Evolutionary conservation across 2,329 filamentous ascomycete genomes (phyloP).

Genomic region (Alternaria panax): DNA sequence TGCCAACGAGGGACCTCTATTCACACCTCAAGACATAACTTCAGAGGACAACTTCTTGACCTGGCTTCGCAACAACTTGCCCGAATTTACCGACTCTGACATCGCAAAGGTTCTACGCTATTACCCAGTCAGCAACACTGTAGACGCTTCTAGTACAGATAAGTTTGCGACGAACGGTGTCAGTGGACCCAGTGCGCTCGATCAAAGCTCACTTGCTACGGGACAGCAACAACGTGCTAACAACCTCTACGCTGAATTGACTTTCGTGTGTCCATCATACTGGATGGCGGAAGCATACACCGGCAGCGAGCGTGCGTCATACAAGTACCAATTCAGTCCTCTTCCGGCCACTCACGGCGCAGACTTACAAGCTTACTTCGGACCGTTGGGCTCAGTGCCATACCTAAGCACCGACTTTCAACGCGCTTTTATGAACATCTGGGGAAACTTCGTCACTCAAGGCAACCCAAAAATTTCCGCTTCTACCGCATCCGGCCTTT

Average conservation of each 20-base stretch:
- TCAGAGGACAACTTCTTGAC: slow-evolving; percentile 51
- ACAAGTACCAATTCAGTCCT: slow-evolving; percentile 34
- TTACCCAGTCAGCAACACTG: slow-evolving; percentile 37
- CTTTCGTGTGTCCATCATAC: slow-evolving; percentile 64
- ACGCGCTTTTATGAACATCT: slow-evolving; percentile 8
- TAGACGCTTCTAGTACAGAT: neutral
- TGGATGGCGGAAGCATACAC: slow-evolving; percentile 61
- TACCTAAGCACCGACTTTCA: neutral
- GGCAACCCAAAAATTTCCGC: slow-evolving; percentile 3
- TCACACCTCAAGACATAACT: slow-evolving; percentile 54
- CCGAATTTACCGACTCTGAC: slow-evolving; percentile 38
- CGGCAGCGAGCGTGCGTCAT: slow-evolving; percentile 6
- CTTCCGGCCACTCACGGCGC: slow-evolving; percentile 25
- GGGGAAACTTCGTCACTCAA: slow-evolving; percentile 18
- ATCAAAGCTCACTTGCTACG: slow-evolving; percentile 57
- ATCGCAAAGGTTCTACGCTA: slow-evolving; percentile 50
- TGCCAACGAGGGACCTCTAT: slow-evolving; percentile 59
- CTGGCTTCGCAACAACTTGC: slow-evolving; percentile 57
- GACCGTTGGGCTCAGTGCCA: slow-evolving; percentile 2
- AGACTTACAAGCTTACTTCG: slow-evolving; percentile 29
- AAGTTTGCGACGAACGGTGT: slow-evolving; percentile 47
- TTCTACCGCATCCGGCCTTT: neutral
- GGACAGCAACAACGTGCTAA: slow-evolving; percentile 63
- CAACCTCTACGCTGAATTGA: slow-evolving; percentile 63
- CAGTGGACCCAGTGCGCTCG: slow-evolving; percentile 56